Base-by-base conservation (phyloP, 768 basidiomycete genomes). In the Tylopilus rubrobrunneus region DNA sequence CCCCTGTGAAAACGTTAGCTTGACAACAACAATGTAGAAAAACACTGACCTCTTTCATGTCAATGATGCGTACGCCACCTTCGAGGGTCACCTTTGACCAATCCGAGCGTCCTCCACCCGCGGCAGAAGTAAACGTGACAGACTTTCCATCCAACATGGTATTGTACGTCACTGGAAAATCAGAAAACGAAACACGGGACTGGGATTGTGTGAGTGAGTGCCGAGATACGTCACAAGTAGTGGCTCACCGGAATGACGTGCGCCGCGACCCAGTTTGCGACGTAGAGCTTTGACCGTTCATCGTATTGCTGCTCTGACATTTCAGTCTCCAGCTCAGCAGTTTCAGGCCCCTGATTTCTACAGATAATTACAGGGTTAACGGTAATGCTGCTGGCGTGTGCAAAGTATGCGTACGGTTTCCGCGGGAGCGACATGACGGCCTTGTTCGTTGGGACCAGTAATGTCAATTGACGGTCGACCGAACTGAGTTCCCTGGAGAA, bases 361-460 rank as follows among this genome's bases (percentile, higher is more conserved):
- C 29, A 29, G 8, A 29, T 29, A 31, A 25, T 25, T 25, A 25
- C 25, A 25, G 25, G 5, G 10, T 45, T 4, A 31, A 12, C 2
- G 23, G 11, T 1, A 10, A 31, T 10, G 27, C 6, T 19, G 17
- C 9, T 15, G 12, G 5, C 19, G 14, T n/a, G 39, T 1, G 14
- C 27, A 39, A 14, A 27, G 9, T 1, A 1, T 29, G 76, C 88
- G 72, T 71, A 94, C 89, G 92, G 92, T 71, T 94, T 93, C 62
- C 83, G 73, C 3, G 83, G 67, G 49, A 93, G 72, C 5, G 85
- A 84, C 82, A 92, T 90, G 15, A 94, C 83, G 9, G 91, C 92
- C 68, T 86, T 89, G 70, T 96, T 94, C 25, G 87, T 89, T 1
- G 92, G 92, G 5, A 86, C 91, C 41, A 96, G 77, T 10, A 95